phyloP scores from a whole-genome alignment of 2,329 filamentous ascomycete species.

The Pestalotiopsis sp. region DNA sequence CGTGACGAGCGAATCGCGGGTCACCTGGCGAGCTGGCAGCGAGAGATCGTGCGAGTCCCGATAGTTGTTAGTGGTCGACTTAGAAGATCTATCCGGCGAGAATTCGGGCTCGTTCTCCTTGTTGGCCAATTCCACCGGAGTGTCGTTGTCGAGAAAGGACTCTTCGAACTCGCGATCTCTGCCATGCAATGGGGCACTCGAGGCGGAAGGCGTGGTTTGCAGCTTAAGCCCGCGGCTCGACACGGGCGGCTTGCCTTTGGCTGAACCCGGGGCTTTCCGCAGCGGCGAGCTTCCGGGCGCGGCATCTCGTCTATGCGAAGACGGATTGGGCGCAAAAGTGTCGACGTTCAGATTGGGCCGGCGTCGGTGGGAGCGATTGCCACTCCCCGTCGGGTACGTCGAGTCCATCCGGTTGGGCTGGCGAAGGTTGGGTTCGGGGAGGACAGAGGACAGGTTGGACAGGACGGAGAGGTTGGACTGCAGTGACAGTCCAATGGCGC shows the following conservation, averaged over 20 bases:
- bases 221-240: constrained; percentile 35
- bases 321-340: constrained; percentile 24
- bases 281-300: constrained; percentile 32
- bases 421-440: background rate
- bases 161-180: constrained; percentile 27
- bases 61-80: constrained; percentile 33
- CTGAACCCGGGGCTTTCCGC: constrained; percentile 27
- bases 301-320: constrained; percentile 20
- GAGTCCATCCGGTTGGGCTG: background rate
- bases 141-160: constrained; percentile 32
- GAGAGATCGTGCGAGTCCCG: constrained; percentile 83
- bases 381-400: constrained; percentile 32
- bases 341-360: constrained; percentile 41
- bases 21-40: constrained; percentile 73
- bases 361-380: constrained; percentile 29
- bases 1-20: constrained; percentile 88
- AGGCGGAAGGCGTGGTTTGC: constrained; percentile 20
- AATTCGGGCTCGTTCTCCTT: constrained; percentile 32
- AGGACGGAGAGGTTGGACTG: constrained; percentile 2
- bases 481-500: constrained; percentile 6
- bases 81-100: constrained; percentile 28
- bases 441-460: constrained; percentile 1
- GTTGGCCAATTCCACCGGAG: constrained; percentile 22
- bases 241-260: constrained; percentile 35
- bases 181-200: constrained; percentile 19